Conservation (phyloP, 495 filamentous ascomycete species). For the Lepraria neglecta region DNA sequence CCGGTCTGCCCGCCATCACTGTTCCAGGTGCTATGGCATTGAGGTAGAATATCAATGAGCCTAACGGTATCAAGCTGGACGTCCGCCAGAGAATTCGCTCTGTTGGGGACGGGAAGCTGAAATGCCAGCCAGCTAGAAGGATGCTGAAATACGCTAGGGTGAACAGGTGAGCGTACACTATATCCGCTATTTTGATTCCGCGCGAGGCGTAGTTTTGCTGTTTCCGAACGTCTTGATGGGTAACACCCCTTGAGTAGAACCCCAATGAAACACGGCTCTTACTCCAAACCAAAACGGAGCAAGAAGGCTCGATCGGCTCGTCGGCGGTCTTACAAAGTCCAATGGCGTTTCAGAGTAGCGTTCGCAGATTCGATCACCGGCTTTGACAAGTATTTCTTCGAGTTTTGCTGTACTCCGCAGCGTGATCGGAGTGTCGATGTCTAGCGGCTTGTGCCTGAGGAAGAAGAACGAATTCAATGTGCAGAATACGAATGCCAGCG, state of each 20-base stretch:
- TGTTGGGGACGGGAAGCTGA: conserved; percentile 24
- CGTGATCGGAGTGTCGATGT: conserved; percentile 19
- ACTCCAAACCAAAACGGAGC: conserved; percentile 13
- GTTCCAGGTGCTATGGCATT: conserved; percentile 34
- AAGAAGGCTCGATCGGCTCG: conserved; percentile 9
- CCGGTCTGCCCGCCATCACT: not conserved
- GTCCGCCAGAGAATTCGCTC: conserved; percentile 27
- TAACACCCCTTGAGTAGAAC: too few species aligned
- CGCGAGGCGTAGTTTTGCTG: conserved; percentile 17
- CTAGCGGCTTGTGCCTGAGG: conserved; percentile 31
- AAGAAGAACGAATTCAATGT: conserved; percentile 26
- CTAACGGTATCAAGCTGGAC: conserved; percentile 16
- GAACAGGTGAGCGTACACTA: conserved; percentile 22
- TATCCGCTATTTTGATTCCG: not conserved
- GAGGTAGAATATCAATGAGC: conserved; percentile 18
- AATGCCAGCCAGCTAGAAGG: conserved; percentile 27
- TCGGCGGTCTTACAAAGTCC: conserved; percentile 25
- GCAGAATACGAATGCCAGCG: conserved; percentile 28
- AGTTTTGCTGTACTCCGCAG: conserved; percentile 11
- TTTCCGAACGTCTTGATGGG: conserved; percentile 12
- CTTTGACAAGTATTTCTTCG: conserved; percentile 23
- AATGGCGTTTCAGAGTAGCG: conserved; percentile 30
- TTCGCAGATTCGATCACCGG: conserved; percentile 24
- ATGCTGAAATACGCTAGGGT: conserved; percentile 21
- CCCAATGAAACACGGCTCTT: not conserved